phyloP scores from a whole-genome alignment of 1,139 yeast species.

The Pichia sp. region DNA sequence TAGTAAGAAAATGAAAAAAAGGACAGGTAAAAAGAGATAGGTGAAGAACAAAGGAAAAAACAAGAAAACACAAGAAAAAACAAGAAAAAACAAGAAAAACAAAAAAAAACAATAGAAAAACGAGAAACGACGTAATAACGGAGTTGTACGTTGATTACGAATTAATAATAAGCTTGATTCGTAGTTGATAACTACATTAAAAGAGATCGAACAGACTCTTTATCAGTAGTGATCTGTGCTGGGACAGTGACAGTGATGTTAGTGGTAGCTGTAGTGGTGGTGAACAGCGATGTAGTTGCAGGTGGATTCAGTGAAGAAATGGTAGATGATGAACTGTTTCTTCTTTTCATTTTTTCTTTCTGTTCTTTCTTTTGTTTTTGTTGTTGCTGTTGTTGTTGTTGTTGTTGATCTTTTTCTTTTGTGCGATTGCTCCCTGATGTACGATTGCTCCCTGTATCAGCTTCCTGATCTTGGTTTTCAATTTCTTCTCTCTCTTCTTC shows the following conservation, averaged over 20 bases:
- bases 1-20: too few relatives aligned
- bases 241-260: not conserved
- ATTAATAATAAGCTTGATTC: too few relatives aligned
- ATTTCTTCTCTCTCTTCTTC: not conserved
- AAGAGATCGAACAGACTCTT: not conserved
- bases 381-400: constrained; percentile 7
- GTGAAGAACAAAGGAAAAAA: too few relatives aligned
- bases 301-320: not conserved
- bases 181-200: too few relatives aligned
- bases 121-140: not conserved
- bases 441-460: constrained; percentile 4
- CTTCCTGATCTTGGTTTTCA: constrained; percentile 3
- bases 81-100: too few relatives aligned
- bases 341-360: too few relatives aligned
- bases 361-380: constrained; percentile 10
- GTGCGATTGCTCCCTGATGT: constrained; percentile 18
- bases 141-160: too few relatives aligned
- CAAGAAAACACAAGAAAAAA: too few relatives aligned
- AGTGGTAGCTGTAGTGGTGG: not conserved
- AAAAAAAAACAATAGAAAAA: too few relatives aligned
- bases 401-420: constrained; percentile 2
- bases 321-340: too few relatives aligned
- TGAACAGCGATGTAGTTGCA: not conserved
- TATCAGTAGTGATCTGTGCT: too few relatives aligned
- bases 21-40: too few relatives aligned